Conservation (phyloP, 2,329 filamentous ascomycete genomes). For the Verticillium nubilum region DNA sequence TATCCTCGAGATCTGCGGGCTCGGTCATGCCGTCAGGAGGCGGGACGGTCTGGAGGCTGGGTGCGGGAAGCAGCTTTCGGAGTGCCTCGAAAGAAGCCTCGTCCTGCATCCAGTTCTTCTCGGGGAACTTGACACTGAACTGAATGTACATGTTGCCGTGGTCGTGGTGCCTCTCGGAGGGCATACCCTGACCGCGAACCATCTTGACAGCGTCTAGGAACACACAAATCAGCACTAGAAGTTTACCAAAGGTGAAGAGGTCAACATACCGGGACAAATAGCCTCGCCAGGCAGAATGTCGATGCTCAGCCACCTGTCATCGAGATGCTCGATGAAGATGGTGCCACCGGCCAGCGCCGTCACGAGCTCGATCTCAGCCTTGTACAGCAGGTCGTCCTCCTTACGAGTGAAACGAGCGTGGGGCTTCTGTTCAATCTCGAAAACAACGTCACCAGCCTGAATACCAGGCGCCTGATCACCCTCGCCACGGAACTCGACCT, state of each 20-base stretch:
- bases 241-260: neutral
- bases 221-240: neutral
- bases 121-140: slow-evolving; percentile 96
- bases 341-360: slow-evolving; percentile 89
- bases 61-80: slow-evolving; percentile 77
- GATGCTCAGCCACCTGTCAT: slow-evolving; percentile 93
- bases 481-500: slow-evolving; percentile 95
- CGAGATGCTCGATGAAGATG: slow-evolving; percentile 91
- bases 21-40: slow-evolving; percentile 88
- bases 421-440: slow-evolving; percentile 99
- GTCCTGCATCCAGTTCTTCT: slow-evolving; percentile 63
- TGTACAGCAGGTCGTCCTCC: slow-evolving; percentile 93
- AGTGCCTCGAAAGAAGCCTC: slow-evolving; percentile 71
- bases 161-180: slow-evolving; percentile 90
- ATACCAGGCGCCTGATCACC: slow-evolving; percentile 94
- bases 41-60: slow-evolving; percentile 55
- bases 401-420: slow-evolving; percentile 92
- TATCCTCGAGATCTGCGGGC: slow-evolving; percentile 78
- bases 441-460: slow-evolving; percentile 91
- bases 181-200: slow-evolving; percentile 96
- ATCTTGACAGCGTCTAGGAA: slow-evolving; percentile 78
- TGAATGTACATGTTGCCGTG: slow-evolving; percentile 94
- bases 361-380: slow-evolving; percentile 90
- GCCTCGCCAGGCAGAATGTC: slow-evolving; percentile 92
- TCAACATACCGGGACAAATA: slow-evolving; percentile 75